These are phyloP conservation scores for Phanerochaete carnosa DNA, from an alignment of 768 basidiomycete genomes.

Conservation along the genomic window DNA sequence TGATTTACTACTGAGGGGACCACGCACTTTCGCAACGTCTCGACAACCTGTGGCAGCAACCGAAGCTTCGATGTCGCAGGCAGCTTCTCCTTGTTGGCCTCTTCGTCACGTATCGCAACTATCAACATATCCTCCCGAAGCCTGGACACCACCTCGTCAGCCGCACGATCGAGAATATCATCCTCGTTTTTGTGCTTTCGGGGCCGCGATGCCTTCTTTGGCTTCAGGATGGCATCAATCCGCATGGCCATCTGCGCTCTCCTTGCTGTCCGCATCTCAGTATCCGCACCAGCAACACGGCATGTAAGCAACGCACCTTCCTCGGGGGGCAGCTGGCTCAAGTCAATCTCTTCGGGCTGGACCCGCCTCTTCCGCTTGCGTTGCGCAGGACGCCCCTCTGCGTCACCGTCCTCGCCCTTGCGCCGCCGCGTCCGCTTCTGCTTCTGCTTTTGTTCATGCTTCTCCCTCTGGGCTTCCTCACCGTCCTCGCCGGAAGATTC, in stretches of 20 bases:
- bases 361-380: conserved; percentile 57
- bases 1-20: not conserved
- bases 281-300: not conserved
- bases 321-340: conserved; percentile 69
- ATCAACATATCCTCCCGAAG: conserved; percentile 84
- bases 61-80: conserved; percentile 85
- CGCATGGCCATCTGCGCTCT: conserved; percentile 78
- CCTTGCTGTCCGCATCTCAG: conserved; percentile 46
- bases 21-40: conserved; percentile 86
- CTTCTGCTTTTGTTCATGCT: conserved; percentile 16
- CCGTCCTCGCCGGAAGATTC: conserved; percentile 40
- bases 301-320: conserved; percentile 49
- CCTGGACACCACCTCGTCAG: conserved; percentile 88
- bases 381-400: conserved; percentile 23
- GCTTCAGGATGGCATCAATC: conserved; percentile 84
- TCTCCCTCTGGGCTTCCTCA: conserved; percentile 49
- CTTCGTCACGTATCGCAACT: conserved; percentile 82
- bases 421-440: conserved; percentile 18
- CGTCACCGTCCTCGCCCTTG: conserved; percentile 26
- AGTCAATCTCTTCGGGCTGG: conserved; percentile 57
- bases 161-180: conserved; percentile 79
- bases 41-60: conserved; percentile 87
- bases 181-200: conserved; percentile 78
- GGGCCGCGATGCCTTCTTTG: conserved; percentile 63
- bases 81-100: conserved; percentile 71